Percentiles rank a stretch among this genome's conserved stretches.
phyloP scores from a whole-genome alignment of 306 rosid genomes.

The Medicago arabica region DNA sequence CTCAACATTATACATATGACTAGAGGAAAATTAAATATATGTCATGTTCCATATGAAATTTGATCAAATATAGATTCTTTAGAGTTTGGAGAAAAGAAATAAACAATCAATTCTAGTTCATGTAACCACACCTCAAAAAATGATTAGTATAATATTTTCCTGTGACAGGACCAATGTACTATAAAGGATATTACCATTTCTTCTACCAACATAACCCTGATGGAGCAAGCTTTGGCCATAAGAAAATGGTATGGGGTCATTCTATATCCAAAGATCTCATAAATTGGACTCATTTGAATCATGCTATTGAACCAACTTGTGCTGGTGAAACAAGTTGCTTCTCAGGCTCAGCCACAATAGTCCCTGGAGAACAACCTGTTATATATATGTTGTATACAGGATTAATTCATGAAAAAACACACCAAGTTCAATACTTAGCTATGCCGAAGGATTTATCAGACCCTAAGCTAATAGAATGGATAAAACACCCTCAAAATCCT shows the following conservation, averaged over 20 bases:
- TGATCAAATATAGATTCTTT: too few relatives aligned
- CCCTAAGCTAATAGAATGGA: constrained; percentile 59
- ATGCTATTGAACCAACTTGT: constrained; percentile 6
- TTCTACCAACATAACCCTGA: constrained; percentile 64
- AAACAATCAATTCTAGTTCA: too few relatives aligned
- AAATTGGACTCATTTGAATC: constrained; percentile 13
- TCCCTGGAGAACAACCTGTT: constrained; percentile 42
- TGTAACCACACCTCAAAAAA: too few relatives aligned
- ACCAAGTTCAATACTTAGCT: constrained; percentile 57
- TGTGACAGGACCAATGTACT: constrained; percentile 58
- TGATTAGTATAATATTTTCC: background rate
- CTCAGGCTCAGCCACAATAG: constrained; percentile 63
- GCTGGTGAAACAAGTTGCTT: constrained; percentile 57
- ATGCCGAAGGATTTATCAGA: constrained; percentile 54
- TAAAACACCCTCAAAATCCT: constrained; percentile 56
- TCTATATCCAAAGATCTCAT: constrained; percentile 51
- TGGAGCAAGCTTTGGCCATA: constrained; percentile 48
- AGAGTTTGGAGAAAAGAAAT: too few relatives aligned
- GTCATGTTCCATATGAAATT: background rate
- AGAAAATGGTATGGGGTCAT: constrained; percentile 61
- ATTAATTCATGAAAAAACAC: constrained; percentile 19
- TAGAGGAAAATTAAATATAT: background rate
- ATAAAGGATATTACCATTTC: constrained; percentile 61
- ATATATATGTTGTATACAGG: constrained; percentile 57
- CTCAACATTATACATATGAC: background rate